These are phyloP conservation scores for Ceraceosorus guamensis DNA, from an alignment of 1,284 basidiomycete genomes.

Conservation along the genomic window DNA sequence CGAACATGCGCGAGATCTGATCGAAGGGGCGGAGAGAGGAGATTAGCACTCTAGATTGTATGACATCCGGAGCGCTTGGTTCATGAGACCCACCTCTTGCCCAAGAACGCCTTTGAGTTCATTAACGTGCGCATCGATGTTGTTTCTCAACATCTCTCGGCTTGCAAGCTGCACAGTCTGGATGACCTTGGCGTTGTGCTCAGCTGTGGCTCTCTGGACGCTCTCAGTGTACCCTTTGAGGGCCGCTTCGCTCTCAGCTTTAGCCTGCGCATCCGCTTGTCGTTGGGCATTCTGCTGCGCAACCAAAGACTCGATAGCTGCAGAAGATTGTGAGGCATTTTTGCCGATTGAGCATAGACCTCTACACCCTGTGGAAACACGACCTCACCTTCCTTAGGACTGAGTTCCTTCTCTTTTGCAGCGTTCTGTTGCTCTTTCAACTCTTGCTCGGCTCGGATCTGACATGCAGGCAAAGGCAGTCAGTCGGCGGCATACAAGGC, in stretches of 20 bases:
- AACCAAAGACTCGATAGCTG: slow-evolving; percentile 36
- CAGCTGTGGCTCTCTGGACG: slow-evolving; percentile 21
- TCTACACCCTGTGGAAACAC: too few relatives aligned
- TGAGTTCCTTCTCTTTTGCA: slow-evolving; percentile 18
- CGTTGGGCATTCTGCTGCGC: slow-evolving; percentile 30
- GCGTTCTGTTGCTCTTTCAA: slow-evolving; percentile 10
- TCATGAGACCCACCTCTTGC: too few relatives aligned
- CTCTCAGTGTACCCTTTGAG: slow-evolving; percentile 25
- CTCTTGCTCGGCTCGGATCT: slow-evolving; percentile 18
- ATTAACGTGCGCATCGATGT: slow-evolving; percentile 32
- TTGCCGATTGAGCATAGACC: neutral
- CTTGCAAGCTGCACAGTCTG: slow-evolving; percentile 28
- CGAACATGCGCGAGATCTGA: slow-evolving; percentile 36
- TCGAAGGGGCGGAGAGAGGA: neutral
- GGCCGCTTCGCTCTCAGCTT: slow-evolving; percentile 20
- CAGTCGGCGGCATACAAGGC: too few relatives aligned
- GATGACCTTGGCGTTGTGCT: slow-evolving; percentile 31
- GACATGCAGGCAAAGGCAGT: too few relatives aligned
- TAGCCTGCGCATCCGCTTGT: slow-evolving; percentile 18
- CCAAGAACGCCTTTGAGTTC: slow-evolving; percentile 29
- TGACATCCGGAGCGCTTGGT: neutral
- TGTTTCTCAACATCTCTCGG: slow-evolving; percentile 31
- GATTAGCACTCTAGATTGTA: too few relatives aligned
- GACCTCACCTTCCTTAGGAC: slow-evolving; percentile 16
- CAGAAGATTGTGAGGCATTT: neutral